Percentiles rank a stretch among this genome's conserved stretches.
These are phyloP conservation scores for Aphanomyces astaci DNA, from an alignment of 352 stramenopile species.

Conservation along the genomic window DNA sequence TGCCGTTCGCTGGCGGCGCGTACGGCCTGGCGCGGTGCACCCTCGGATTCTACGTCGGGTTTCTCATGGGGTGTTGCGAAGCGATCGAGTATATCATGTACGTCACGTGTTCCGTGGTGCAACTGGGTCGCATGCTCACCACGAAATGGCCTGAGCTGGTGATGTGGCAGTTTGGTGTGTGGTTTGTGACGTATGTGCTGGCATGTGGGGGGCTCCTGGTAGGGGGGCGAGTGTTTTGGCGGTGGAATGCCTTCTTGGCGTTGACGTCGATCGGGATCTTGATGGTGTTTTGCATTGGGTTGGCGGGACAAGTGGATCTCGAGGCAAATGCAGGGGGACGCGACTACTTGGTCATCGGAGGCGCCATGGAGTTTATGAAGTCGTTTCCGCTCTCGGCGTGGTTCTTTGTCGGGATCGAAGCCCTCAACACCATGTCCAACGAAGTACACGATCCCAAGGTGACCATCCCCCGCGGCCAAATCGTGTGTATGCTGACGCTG, in stretches of 20 bases:
- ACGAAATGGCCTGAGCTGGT: slow-evolving; percentile 8
- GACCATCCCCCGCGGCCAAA: slow-evolving; percentile 28
- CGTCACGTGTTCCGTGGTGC: slow-evolving; percentile 26
- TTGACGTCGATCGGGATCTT: slow-evolving; percentile 20
- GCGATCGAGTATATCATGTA: slow-evolving; percentile 32
- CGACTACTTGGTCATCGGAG: neutral
- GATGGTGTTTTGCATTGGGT: slow-evolving; percentile 26
- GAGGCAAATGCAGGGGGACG: slow-evolving; percentile 14
- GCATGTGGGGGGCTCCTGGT: slow-evolving; percentile 25
- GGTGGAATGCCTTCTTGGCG: slow-evolving; percentile 25
- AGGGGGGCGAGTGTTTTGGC: slow-evolving; percentile 29
- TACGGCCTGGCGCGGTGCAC: slow-evolving; percentile 33
- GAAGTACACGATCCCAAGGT: slow-evolving; percentile 15
- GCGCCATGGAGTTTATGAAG: neutral
- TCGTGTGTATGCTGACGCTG: slow-evolving; percentile 26
- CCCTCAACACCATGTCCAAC: slow-evolving; percentile 1
- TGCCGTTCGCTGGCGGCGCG: slow-evolving; percentile 33
- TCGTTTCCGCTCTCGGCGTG: neutral
- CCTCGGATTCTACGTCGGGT: slow-evolving; percentile 30
- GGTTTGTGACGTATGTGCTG: slow-evolving; percentile 25
- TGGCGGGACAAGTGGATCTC: slow-evolving; percentile 27
- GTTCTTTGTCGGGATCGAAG: slow-evolving; percentile 21
- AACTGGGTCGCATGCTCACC: slow-evolving; percentile 27
- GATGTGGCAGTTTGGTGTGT: slow-evolving; percentile 25
- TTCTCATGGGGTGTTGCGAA: slow-evolving; percentile 30